Conservation (phyloP, 495 filamentous ascomycete species). For the Aspergillus ostianus region DNA sequence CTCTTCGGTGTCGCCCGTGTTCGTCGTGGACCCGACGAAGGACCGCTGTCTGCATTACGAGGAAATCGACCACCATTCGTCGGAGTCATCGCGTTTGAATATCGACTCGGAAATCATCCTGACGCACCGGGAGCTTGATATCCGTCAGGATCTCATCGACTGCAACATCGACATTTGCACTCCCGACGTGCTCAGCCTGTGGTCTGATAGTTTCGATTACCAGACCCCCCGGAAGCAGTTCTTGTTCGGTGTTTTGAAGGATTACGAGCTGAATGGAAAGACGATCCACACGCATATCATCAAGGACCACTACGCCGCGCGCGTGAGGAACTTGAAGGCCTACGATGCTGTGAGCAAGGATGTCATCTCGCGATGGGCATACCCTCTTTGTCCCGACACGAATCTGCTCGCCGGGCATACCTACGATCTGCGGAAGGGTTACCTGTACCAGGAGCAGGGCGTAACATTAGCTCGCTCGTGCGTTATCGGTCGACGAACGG, state of each 20-base stretch:
- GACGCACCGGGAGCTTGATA: slow-evolving; percentile 64
- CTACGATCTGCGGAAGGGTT: slow-evolving; percentile 65
- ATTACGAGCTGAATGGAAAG: slow-evolving; percentile 95
- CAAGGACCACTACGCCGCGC: slow-evolving; percentile 70
- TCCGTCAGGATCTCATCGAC: slow-evolving; percentile 87
- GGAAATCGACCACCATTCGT: slow-evolving; percentile 53
- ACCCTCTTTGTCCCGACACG: slow-evolving; percentile 87
- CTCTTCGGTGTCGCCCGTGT: slow-evolving; percentile 71
- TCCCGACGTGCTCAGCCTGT: slow-evolving; percentile 87
- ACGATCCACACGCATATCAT: slow-evolving; percentile 90
- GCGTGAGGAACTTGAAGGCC: slow-evolving; percentile 79
- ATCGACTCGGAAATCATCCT: slow-evolving; percentile 73
- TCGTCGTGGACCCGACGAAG: slow-evolving; percentile 77
- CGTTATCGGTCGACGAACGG: slow-evolving; percentile 59
- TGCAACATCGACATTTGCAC: slow-evolving; percentile 98
- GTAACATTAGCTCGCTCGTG: slow-evolving; percentile 72
- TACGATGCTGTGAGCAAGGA: slow-evolving; percentile 92
- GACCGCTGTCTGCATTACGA: slow-evolving; percentile 92
- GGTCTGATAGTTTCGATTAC: slow-evolving; percentile 98
- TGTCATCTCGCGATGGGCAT: slow-evolving; percentile 84
- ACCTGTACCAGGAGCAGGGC: slow-evolving; percentile 67
- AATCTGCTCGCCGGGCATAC: slow-evolving; percentile 75
- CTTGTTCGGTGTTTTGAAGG: slow-evolving; percentile 86
- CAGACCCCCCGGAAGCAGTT: slow-evolving; percentile 85
- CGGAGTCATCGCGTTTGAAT: slow-evolving; percentile 55